These are phyloP conservation scores for Oryza glumipatula DNA, from an alignment of 176 grass and related monocot species.

Conservation along the genomic window DNA sequence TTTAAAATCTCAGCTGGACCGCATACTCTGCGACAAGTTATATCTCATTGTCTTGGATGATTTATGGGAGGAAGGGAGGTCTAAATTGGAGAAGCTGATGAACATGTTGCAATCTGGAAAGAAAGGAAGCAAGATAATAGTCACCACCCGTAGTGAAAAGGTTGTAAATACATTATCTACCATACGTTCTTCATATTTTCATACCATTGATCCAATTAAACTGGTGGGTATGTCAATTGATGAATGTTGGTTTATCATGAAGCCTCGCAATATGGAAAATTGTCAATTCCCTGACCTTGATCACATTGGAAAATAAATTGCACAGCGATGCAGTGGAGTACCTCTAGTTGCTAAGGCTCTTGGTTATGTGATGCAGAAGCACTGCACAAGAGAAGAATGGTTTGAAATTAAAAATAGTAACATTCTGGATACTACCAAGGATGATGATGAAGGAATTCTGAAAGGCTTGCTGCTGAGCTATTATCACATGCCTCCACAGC, in stretches of 20 bases:
- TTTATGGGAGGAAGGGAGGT: slow-evolving; percentile 37
- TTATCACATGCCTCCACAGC: slow-evolving; percentile 37
- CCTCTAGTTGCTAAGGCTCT: slow-evolving; percentile 50
- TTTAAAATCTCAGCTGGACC: neutral
- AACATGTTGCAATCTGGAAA: slow-evolving; percentile 38
- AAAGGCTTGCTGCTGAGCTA: slow-evolving; percentile 41
- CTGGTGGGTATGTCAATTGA: slow-evolving; percentile 37
- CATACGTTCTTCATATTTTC: neutral
- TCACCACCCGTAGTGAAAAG: slow-evolving; percentile 39
- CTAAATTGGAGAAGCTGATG: slow-evolving; percentile 36
- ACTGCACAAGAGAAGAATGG: slow-evolving; percentile 39
- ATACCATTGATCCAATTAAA: neutral
- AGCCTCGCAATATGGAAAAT: neutral
- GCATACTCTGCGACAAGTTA: slow-evolving; percentile 6
- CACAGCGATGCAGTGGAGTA: slow-evolving; percentile 38
- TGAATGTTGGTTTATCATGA: slow-evolving; percentile 51
- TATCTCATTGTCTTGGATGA: slow-evolving; percentile 56
- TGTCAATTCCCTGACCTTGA: neutral
- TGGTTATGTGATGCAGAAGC: slow-evolving; percentile 38
- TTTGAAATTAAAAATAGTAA: slow-evolving; percentile 22
- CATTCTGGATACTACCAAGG: neutral
- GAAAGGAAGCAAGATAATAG: slow-evolving; percentile 51
- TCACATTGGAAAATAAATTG: slow-evolving; percentile 26
- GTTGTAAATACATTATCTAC: neutral
- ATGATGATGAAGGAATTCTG: slow-evolving; percentile 14